Conservation (phyloP, 1,139 yeast genomes). For the Nematodospora anomalae region DNA sequence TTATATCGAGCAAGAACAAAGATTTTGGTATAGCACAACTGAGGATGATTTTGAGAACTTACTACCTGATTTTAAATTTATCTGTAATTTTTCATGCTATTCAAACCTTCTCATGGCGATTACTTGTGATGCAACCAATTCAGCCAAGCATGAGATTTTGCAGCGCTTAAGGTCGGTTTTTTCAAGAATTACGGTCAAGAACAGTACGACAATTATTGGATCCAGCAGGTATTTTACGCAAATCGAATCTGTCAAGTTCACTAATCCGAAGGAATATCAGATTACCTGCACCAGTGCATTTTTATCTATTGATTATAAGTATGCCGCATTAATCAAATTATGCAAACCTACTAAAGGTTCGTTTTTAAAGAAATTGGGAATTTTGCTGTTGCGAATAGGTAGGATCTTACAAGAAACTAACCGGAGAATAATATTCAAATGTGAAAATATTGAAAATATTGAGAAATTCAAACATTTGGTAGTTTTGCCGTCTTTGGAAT, state of each 20-base stretch:
- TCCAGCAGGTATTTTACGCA: conserved; percentile 10
- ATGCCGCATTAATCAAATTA: conserved; percentile 23
- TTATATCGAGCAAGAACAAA: not conserved
- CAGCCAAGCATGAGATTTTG: conserved; percentile 2
- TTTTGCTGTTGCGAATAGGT: conserved; percentile 19
- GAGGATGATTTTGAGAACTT: conserved; percentile 2
- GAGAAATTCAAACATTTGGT: conserved; percentile 5
- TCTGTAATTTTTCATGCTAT: conserved; percentile 2
- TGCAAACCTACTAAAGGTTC: conserved; percentile 34
- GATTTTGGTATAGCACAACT: conserved; percentile 6
- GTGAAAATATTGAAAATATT: conserved; percentile 6
- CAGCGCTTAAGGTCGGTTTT: conserved; percentile 6
- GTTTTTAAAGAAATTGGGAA: conserved; percentile 26
- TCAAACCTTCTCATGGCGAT: conserved; percentile 1
- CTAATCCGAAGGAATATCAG: conserved; percentile 5
- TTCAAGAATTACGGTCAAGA: conserved; percentile 5
- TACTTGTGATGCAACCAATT: not conserved
- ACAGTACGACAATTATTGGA: conserved; percentile 3
- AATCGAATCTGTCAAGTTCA: conserved; percentile 12
- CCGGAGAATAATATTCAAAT: conserved; percentile 3
- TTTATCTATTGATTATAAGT: conserved; percentile 2
- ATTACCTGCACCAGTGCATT: conserved; percentile 1
- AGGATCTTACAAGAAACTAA: conserved; percentile 12
- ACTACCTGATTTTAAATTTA: conserved; percentile 2
- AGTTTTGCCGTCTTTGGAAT: conserved; percentile 3